Evolutionary conservation across 495 filamentous ascomycete genomes (phyloP), one percentile per base, ranked within the genome.

Genomic region (Neurospora sp.): DNA sequence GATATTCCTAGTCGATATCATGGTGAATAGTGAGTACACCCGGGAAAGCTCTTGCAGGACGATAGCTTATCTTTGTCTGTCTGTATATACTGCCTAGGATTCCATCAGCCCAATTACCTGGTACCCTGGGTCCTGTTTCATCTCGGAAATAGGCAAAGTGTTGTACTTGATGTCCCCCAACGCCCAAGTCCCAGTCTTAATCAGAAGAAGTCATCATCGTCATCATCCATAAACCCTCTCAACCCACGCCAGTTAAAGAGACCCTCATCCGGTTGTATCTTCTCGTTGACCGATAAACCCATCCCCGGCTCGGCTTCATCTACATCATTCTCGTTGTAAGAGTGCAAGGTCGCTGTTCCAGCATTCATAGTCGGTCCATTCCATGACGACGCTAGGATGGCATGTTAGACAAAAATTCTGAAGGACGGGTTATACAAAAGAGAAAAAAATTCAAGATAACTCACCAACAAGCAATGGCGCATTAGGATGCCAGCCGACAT

Each of bases 401-500:
- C 10, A 61, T 1, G 53, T 61, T 61, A 61, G 53, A 14, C 10
- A 14, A 16, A 27, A 12, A 2, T 20, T 5, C 3, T 31, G 1
- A 12, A 68, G 41, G 14, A n/a, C 10, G 35, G 41, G 12, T 20
- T 39, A 45, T 37, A 40, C n/a, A 40, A 39, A 20, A 45, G 9
- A 68, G 31, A 39, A 59, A 39, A 5, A 9, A 35, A 39, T 61
- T 22, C 48, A 27, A 27, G 40, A 39, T 68, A 35, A 79, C 83
- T 78, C 87, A 95, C 94, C 92, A 79, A 94, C 96, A 78, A 99
- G 84, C 31, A 97, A 85, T 3, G 95, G 94, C 16, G 92, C 93
- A 79, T 88, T 90, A 3, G 96, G 96, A 86, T 98, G 96, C 96
- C 96, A 99, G 75, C 91, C 93, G 35, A 92, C 94, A 86, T 99